Conservation (phyloP, 352 stramenopile species). For the Pelagophyceae sp. region DNA sequence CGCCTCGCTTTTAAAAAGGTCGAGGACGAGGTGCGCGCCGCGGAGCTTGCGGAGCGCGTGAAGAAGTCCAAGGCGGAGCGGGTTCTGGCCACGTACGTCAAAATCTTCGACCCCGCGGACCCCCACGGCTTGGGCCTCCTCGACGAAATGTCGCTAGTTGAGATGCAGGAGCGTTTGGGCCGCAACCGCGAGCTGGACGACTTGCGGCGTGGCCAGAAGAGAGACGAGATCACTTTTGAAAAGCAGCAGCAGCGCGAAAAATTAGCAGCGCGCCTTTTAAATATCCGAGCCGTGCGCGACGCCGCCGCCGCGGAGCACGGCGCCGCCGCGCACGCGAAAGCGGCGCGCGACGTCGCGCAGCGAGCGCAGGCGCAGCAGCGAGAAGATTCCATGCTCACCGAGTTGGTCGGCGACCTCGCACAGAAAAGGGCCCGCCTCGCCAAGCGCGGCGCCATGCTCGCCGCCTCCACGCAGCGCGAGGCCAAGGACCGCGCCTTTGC, state of each 20-base stretch:
- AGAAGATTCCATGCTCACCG: constrained; percentile 46
- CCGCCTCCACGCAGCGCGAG: constrained; percentile 11
- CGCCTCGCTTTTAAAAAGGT: constrained; percentile 25
- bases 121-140: constrained; percentile 68
- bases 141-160: constrained; percentile 77
- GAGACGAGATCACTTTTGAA: constrained; percentile 55
- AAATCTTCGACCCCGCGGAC: constrained; percentile 76
- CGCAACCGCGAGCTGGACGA: constrained; percentile 61
- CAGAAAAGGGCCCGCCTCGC: constrained; percentile 27
- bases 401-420: constrained; percentile 45
- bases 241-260: constrained; percentile 65
- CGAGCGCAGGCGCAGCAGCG: constrained; percentile 46
- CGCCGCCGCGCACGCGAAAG: constrained; percentile 46
- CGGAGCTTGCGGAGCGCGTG: constrained; percentile 17
- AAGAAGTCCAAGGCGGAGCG: constrained; percentile 19
- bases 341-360: constrained; percentile 49
- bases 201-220: constrained; percentile 54
- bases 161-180: constrained; percentile 49
- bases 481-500: constrained; percentile 22
- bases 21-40: constrained; percentile 21
- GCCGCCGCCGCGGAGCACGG: constrained; percentile 47
- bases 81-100: constrained; percentile 61
- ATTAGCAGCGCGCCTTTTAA: constrained; percentile 61
- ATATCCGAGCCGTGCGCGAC: constrained; percentile 56
- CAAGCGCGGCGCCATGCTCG: background rate